Conservation (phyloP, 768 basidiomycete species). For the Mycena sanguinolenta region DNA sequence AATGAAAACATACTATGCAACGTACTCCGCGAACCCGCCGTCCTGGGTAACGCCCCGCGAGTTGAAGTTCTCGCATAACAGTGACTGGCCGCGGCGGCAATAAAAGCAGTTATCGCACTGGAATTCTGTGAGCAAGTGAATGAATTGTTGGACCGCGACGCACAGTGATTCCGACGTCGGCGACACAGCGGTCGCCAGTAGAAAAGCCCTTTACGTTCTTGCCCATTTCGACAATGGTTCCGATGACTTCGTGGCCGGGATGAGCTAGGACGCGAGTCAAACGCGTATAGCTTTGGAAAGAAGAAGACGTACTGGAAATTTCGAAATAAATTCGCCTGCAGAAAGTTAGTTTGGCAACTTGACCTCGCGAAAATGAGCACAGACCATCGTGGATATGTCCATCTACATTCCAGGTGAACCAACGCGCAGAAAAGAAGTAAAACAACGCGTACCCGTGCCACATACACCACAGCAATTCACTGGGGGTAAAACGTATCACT, state of each 20-base stretch:
- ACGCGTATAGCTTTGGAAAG: not conserved
- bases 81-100: constrained; percentile 85
- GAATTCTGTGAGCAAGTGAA: not conserved
- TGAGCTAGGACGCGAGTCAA: constrained; percentile 56
- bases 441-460: constrained; percentile 30
- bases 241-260: constrained; percentile 86
- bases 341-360: not conserved
- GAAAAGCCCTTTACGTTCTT: constrained; percentile 84
- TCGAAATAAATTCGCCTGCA: constrained; percentile 71
- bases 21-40: constrained; percentile 93
- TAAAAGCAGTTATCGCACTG: constrained; percentile 90
- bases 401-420: constrained; percentile 72
- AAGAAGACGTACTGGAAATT: constrained; percentile 60
- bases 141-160: not conserved
- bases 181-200: constrained; percentile 86
- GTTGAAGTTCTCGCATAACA: constrained; percentile 89
- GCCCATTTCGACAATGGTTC: constrained; percentile 78
- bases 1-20: constrained; percentile 73
- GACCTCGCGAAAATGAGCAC: constrained; percentile 18
- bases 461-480: constrained; percentile 60
- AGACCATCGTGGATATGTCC: constrained; percentile 72
- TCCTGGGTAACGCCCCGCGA: constrained; percentile 84
- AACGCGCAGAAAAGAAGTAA: not conserved
- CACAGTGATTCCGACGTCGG: constrained; percentile 82
- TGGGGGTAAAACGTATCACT: constrained; percentile 30